Evolutionary conservation across 805 yeast species (phyloP).

Genomic region (Ogataea paradorogensis): DNA sequence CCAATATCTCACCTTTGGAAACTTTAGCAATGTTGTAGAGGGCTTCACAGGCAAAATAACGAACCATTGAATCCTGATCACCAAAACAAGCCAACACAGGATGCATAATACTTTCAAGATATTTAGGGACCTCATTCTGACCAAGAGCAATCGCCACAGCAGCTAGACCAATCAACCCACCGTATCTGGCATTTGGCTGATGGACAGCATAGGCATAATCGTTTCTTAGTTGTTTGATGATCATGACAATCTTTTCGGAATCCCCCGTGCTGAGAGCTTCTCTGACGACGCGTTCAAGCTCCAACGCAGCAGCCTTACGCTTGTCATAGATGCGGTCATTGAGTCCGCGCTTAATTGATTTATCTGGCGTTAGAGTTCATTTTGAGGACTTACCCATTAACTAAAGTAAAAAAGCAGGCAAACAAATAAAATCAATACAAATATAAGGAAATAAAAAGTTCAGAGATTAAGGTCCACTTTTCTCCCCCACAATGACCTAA

Average conservation of each 20-base stretch:
- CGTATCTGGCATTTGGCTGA: slow-evolving; percentile 86
- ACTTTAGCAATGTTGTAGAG: slow-evolving; percentile 94
- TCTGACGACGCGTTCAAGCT: slow-evolving; percentile 74
- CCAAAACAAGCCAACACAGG: slow-evolving; percentile 95
- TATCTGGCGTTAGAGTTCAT: slow-evolving; percentile 39
- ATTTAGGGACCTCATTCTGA: slow-evolving; percentile 73
- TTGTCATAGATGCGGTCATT: slow-evolving; percentile 74
- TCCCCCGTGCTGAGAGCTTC: slow-evolving; percentile 61
- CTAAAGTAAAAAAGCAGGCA: not conserved
- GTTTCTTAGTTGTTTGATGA: slow-evolving; percentile 71
- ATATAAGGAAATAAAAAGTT: too few relatives aligned
- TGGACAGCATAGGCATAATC: slow-evolving; percentile 81
- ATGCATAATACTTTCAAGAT: slow-evolving; percentile 80
- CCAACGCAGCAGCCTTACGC: slow-evolving; percentile 73
- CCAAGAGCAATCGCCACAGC: slow-evolving; percentile 95
- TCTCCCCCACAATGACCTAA: too few relatives aligned
- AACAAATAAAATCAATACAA: not conserved
- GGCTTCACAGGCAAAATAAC: slow-evolving; percentile 96
- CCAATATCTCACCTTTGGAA: slow-evolving; percentile 89
- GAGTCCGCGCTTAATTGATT: slow-evolving; percentile 62
- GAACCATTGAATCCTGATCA: slow-evolving; percentile 94
- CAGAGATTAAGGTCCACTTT: too few relatives aligned
- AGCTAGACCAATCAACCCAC: slow-evolving; percentile 93
- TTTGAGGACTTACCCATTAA: slow-evolving; percentile 14
- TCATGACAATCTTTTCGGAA: slow-evolving; percentile 53